Percentiles rank a stretch among this genome's conserved stretches.
Evolutionary conservation across 2,329 filamentous ascomycete species (phyloP).

Genomic region (Sarocladiaceae sp.): DNA sequence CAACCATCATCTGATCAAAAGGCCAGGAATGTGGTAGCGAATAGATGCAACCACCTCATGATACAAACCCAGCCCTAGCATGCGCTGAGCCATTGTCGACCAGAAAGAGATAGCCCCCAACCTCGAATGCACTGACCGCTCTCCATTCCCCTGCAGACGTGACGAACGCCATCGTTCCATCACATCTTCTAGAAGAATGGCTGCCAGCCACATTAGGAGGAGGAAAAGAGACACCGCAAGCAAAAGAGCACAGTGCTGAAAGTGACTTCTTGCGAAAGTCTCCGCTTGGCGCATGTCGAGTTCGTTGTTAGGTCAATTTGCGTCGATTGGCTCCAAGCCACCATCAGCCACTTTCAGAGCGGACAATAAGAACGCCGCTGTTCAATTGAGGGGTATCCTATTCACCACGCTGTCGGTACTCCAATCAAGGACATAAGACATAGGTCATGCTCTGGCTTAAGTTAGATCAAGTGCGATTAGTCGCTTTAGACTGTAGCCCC

Average conservation of each 20-base stretch:
- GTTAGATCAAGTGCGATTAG: not conserved
- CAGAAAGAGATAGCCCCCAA: too few species aligned
- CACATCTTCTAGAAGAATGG: not conserved
- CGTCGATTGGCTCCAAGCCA: not conserved
- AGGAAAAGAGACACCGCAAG: too few species aligned
- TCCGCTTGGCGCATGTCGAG: not conserved
- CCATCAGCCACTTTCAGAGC: not conserved
- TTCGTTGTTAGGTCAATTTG: not conserved
- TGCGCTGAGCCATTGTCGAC: too few species aligned
- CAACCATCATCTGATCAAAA: too few species aligned
- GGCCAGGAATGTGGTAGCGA: too few species aligned
- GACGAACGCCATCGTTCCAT: not conserved
- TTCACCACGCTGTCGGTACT: constrained; percentile 5
- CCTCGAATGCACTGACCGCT: not conserved
- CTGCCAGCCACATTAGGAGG: not conserved
- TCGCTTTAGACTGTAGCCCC: too few species aligned
- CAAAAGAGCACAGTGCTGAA: not conserved
- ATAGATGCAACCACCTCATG: too few species aligned
- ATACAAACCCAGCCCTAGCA: too few species aligned
- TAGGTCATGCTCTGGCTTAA: not conserved
- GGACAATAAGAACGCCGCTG: constrained; percentile 1
- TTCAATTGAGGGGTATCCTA: not conserved
- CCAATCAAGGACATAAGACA: not conserved
- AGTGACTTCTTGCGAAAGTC: not conserved
- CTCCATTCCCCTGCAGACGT: too few species aligned